Evolutionary conservation across 441 rosid genomes (phyloP).

Genomic region (Syzygium syzygioides): DNA sequence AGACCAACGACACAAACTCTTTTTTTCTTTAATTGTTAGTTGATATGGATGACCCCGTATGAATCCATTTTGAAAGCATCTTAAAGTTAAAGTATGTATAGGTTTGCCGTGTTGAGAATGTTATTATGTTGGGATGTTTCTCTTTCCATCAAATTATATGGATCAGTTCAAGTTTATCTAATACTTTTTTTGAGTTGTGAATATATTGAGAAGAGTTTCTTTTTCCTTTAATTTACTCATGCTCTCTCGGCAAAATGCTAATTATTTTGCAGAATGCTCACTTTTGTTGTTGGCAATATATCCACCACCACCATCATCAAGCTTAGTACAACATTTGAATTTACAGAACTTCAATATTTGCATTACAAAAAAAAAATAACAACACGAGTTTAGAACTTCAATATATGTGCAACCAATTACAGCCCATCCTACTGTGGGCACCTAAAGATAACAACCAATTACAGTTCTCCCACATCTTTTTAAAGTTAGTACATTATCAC

Average conservation of each 20-base stretch:
- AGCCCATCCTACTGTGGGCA: no score
- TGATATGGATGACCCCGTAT: rapidly evolving
- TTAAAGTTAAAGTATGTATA: background rate
- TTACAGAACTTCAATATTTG: background rate
- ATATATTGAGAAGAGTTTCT: background rate
- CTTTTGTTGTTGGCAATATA: background rate
- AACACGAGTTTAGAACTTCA: background rate
- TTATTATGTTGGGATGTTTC: background rate
- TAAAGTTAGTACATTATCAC: background rate
- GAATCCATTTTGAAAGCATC: background rate
- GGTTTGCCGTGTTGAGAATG: background rate
- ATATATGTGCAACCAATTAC: background rate
- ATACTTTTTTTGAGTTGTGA: background rate
- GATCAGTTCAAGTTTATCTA: background rate
- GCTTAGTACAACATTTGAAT: background rate
- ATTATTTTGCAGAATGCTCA: rapidly evolving
- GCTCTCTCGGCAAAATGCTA: no score
- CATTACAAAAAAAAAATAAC: background rate
- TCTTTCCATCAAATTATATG: background rate
- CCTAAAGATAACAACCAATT: background rate
- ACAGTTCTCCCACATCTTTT: background rate
- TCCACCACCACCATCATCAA: background rate
- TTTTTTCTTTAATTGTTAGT: background rate
- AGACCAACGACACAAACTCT: background rate
- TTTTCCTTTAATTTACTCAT: background rate